Evolutionary conservation across 2,329 filamentous ascomycete genomes (phyloP), one percentile per base, ranked within the genome.

Genomic region (Cladosporium sp.): DNA sequence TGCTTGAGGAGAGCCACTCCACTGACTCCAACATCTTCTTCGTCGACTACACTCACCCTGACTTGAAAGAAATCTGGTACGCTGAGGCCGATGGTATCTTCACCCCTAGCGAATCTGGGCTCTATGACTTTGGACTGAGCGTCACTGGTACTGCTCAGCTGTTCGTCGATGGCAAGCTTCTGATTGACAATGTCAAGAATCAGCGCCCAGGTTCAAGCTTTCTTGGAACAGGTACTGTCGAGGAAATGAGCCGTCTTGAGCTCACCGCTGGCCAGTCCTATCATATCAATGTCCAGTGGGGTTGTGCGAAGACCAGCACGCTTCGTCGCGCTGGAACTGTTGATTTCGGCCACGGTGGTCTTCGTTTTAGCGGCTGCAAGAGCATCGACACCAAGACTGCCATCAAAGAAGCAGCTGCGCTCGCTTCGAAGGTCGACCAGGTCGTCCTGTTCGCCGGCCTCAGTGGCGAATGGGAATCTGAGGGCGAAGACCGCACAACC

Each of bases 401-500:
- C 58, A 83, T 90, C 49, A 70, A 78, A 44, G 76, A 83, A 54
- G 87, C 88, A 1, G 84, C 85, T 1, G 73, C 78, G 24, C 73
- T 86, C 5, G 89, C 89, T 24, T 78, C 77, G 62, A 75, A 80
- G 36, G 83, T 84, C 1, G 87, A 92, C 51, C 85, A 91, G 62
- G 88, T 91, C 42, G 77, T 93, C 54, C 74, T 93, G 48, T 87
- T 88, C 62, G 84, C 84, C 2, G 89, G 89, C 1, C 77, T 93
- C 38, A 91, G 89, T 61, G 80, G 80, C 4, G 85, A 89, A 63
- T 89, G 84, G 84, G 85, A 89, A 62, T 86, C 84, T 1, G 85
- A 88, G 64, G 85, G 85, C 27, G 75, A 80, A 27, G 85, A 88
- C 62, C 77, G 84, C 43, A 70, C 74, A 50, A 75, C 73, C 48